Evolutionary conservation across 129 eudicot species (phyloP).

Genomic region (Dittrichia graveolens): DNA sequence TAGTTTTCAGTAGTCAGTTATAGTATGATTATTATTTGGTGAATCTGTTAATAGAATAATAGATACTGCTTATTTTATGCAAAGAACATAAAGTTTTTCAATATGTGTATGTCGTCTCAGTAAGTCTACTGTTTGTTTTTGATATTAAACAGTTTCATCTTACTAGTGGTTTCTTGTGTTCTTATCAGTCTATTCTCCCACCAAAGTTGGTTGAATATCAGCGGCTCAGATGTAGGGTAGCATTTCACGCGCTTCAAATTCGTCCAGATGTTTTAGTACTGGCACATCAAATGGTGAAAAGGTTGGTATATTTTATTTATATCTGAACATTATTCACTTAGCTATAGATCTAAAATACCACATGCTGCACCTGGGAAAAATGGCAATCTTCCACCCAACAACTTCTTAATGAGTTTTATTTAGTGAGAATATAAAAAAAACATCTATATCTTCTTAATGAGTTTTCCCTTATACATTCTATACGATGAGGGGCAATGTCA

Average conservation of each 20-base stretch:
- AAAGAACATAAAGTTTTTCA: not conserved
- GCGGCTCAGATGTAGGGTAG: conserved; percentile 88
- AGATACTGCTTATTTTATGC: not conserved
- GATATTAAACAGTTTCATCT: not conserved
- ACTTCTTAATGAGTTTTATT: too few relatives aligned
- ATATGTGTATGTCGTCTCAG: not conserved
- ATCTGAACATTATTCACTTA: too few relatives aligned
- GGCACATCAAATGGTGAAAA: conserved; percentile 62
- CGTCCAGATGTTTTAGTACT: conserved; percentile 63
- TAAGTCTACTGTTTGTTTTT: conserved; percentile 10
- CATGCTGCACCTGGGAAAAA: too few relatives aligned
- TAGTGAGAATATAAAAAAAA: too few relatives aligned
- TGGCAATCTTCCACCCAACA: too few relatives aligned
- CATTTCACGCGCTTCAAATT: conserved; percentile 79
- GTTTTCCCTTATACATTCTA: too few relatives aligned
- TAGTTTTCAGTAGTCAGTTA: not conserved
- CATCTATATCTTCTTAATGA: too few relatives aligned
- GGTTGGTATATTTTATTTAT: conserved; percentile 27
- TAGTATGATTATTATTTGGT: not conserved
- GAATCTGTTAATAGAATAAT: not conserved
- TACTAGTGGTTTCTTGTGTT: conserved; percentile 22
- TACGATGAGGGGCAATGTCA: too few relatives aligned
- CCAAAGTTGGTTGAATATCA: conserved; percentile 72
- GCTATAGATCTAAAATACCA: too few relatives aligned
- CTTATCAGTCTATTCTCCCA: conserved; percentile 60